Evolutionary conservation across 2,329 filamentous ascomycete genomes (phyloP).

Genomic region (Paecilomyces dactylethromorphus): DNA sequence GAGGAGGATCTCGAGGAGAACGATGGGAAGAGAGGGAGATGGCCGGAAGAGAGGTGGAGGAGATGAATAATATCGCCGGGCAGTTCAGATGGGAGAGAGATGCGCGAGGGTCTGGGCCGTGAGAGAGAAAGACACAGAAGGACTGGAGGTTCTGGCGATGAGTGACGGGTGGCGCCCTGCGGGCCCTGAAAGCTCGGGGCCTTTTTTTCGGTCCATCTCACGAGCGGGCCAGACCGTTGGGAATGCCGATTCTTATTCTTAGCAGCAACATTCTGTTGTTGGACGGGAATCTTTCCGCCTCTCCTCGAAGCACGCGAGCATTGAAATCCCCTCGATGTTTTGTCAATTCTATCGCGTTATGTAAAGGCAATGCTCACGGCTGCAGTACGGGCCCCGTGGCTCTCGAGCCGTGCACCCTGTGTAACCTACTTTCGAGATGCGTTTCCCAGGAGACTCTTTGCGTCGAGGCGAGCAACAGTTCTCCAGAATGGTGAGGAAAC

Average conservation of each 20-base stretch:
- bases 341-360: background rate
- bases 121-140: background rate
- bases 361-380: background rate
- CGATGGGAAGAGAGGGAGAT: background rate
- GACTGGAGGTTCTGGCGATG: background rate
- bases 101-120: background rate
- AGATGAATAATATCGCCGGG: conserved; percentile 1
- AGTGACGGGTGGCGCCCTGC: background rate
- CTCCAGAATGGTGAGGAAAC: conserved; percentile 7
- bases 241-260: background rate
- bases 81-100: conserved; percentile 5
- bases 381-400: background rate
- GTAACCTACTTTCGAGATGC: background rate
- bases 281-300: background rate
- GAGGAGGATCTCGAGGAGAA: background rate
- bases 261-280: background rate
- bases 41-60: conserved; percentile 10
- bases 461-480: conserved; percentile 15
- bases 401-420: background rate
- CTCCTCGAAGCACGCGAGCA: background rate
- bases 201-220: background rate
- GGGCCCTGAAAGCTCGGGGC: background rate
- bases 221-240: background rate
- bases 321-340: too few species aligned
- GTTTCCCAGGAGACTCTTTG: conserved; percentile 16